Evolutionary conservation across 495 filamentous ascomycete species (phyloP).

Genomic region (Amphirosellinia nigrospora): DNA sequence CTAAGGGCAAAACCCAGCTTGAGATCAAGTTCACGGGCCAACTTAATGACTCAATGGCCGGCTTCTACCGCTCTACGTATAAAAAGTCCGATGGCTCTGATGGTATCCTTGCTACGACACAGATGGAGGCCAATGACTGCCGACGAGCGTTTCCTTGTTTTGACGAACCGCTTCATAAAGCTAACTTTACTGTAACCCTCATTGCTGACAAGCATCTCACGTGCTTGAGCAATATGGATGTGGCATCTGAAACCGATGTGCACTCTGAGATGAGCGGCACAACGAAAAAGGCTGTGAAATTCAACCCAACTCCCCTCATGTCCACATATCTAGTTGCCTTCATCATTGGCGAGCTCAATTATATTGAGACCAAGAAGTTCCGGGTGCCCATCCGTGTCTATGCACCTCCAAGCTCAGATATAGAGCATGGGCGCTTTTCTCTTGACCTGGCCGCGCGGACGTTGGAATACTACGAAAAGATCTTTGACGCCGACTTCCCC

Average conservation of each 20-base stretch:
- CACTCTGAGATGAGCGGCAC: slow-evolving; percentile 57
- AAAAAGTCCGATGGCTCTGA: slow-evolving; percentile 67
- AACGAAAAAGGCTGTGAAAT: slow-evolving; percentile 73
- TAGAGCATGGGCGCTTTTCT: slow-evolving; percentile 71
- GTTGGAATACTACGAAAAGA: slow-evolving; percentile 75
- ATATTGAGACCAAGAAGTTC: slow-evolving; percentile 76
- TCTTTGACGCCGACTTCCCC: slow-evolving; percentile 74
- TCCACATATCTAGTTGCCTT: slow-evolving; percentile 81
- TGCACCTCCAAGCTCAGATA: slow-evolving; percentile 66
- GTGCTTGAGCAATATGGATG: slow-evolving; percentile 83
- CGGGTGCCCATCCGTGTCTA: slow-evolving; percentile 76
- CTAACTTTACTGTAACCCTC: slow-evolving; percentile 74
- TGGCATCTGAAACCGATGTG: slow-evolving; percentile 67
- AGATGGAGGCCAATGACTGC: slow-evolving; percentile 84
- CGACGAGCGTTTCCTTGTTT: slow-evolving; percentile 78
- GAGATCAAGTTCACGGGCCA: slow-evolving; percentile 70
- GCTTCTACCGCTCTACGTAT: slow-evolving; percentile 81
- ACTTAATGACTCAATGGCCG: slow-evolving; percentile 81
- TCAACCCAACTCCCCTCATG: slow-evolving; percentile 77
- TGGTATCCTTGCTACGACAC: slow-evolving; percentile 73
- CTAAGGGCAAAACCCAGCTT: slow-evolving; percentile 68
- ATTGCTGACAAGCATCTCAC: slow-evolving; percentile 76
- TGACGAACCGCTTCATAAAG: slow-evolving; percentile 78
- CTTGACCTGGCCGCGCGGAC: slow-evolving; percentile 72
- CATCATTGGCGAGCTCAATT: slow-evolving; percentile 76